Evolutionary conservation across 768 basidiomycete species (phyloP).

Genomic region (Pulveroboletus frians): DNA sequence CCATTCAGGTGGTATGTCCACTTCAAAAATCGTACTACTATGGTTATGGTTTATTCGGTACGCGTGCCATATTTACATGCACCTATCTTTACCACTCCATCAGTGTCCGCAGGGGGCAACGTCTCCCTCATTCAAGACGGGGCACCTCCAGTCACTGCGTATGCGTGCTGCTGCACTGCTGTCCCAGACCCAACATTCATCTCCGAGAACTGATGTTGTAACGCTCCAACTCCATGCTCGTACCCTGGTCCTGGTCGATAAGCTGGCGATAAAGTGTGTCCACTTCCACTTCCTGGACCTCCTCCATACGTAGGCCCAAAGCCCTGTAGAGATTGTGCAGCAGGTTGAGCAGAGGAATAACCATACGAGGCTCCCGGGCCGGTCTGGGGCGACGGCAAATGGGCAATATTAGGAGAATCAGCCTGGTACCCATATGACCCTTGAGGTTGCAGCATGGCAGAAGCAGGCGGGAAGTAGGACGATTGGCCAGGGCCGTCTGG

Average conservation of each 20-base stretch:
- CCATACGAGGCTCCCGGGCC: constrained; percentile 11
- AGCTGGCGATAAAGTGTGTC: constrained; percentile 14
- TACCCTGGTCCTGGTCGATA: constrained; percentile 20
- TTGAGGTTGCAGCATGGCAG: constrained; percentile 14
- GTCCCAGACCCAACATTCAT: constrained; percentile 24
- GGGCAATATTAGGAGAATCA: constrained; percentile 10
- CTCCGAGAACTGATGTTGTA: constrained; percentile 31
- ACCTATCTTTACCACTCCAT: background rate
- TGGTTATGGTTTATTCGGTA: constrained; percentile 20
- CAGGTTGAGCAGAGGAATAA: constrained; percentile 13
- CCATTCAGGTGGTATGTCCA: constrained; percentile 41
- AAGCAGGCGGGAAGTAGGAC: constrained; percentile 9
- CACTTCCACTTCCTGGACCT: constrained; percentile 19
- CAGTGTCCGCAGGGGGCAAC: background rate
- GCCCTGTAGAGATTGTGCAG: constrained; percentile 15
- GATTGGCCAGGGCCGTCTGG: constrained; percentile 5
- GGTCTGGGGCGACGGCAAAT: constrained; percentile 1
- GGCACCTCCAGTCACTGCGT: constrained; percentile 17
- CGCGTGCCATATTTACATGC: background rate
- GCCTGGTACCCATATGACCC: constrained; percentile 18
- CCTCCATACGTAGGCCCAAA: constrained; percentile 14
- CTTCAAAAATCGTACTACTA: background rate
- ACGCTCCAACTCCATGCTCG: constrained; percentile 19
- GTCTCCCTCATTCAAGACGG: constrained; percentile 9
- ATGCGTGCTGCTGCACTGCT: constrained; percentile 20